Conservation (phyloP, 345 rosid species). For the Trapa incisa region DNA sequence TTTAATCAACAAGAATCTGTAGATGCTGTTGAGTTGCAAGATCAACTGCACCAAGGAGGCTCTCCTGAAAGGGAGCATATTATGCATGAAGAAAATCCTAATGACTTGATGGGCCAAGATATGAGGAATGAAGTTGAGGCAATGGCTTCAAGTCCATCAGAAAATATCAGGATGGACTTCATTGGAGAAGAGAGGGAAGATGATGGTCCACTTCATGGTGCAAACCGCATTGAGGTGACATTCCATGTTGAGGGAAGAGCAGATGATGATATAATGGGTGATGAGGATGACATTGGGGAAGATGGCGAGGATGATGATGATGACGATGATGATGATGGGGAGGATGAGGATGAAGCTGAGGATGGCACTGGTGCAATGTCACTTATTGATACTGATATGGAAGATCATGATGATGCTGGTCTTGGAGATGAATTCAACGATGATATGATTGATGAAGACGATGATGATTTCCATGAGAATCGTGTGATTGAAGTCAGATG, state of each 20-base stretch:
- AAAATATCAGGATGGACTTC: conserved; percentile 71
- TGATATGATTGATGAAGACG: conserved; percentile 94
- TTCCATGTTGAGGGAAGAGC: conserved; percentile 69
- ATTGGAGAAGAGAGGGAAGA: conserved; percentile 74
- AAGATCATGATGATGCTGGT: conserved; percentile 86
- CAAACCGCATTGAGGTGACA: conserved; percentile 74
- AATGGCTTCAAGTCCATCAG: conserved; percentile 31
- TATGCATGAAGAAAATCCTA: conserved; percentile 26
- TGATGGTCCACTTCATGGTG: conserved; percentile 40
- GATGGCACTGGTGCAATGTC: conserved; percentile 96
- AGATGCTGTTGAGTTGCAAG: conserved; percentile 33
- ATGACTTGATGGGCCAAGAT: conserved; percentile 43
- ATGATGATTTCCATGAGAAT: conserved; percentile 84
- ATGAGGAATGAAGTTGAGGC: conserved; percentile 66
- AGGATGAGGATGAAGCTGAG: conserved; percentile 90
- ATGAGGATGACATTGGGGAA: conserved; percentile 94
- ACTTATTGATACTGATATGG: conserved; percentile 85
- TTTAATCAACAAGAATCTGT: conserved; percentile 31
- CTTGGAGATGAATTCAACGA: conserved; percentile 84
- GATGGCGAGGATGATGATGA: conserved; percentile 83
- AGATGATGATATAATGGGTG: conserved; percentile 62
- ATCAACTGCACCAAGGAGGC: conserved; percentile 36
- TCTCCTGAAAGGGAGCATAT: conserved; percentile 36
- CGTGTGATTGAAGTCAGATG: conserved; percentile 87
- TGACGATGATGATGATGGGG: conserved; percentile 77